Percentiles rank a stretch among this genome's conserved stretches.
These are phyloP conservation scores for Rhodamnia rubescens DNA, from an alignment of 345 rosid species.

Conservation along the genomic window DNA sequence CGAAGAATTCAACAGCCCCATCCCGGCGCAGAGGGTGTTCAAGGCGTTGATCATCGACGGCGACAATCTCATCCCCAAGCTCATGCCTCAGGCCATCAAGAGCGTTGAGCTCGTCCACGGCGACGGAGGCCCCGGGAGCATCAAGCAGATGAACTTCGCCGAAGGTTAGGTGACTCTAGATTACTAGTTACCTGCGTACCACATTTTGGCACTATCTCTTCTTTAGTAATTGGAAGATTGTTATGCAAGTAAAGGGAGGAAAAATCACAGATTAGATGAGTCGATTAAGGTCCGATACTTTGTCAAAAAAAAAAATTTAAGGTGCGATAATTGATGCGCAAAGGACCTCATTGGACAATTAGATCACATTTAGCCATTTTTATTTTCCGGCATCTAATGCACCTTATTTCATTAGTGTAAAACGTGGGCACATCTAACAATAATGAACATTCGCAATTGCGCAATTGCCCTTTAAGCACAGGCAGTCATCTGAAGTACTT, in stretches of 20 bases:
- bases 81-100: slow-evolving; percentile 19
- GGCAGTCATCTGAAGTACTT: background rate
- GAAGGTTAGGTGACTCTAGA: slow-evolving; percentile 5
- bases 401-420: no score
- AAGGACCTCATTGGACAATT: no score
- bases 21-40: slow-evolving; percentile 21
- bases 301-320: no score
- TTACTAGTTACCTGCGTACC: background rate
- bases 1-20: slow-evolving; percentile 3
- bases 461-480: background rate
- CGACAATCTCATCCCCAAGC: slow-evolving; percentile 17
- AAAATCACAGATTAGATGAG: background rate
- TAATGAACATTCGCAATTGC: background rate
- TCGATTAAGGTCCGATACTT: background rate
- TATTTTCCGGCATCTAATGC: no score
- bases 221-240: background rate
- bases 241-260: background rate
- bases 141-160: slow-evolving; percentile 14
- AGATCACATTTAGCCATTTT: no score
- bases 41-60: slow-evolving; percentile 16
- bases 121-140: slow-evolving; percentile 33
- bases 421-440: background rate
- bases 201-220: background rate
- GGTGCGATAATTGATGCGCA: no score
- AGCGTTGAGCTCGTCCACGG: slow-evolving; percentile 21